Percentiles rank a stretch among this genome's conserved stretches.
These are phyloP conservation scores for Trichophyton mentagrophytes DNA, from an alignment of 2,329 filamentous ascomycete species.

Conservation along the genomic window DNA sequence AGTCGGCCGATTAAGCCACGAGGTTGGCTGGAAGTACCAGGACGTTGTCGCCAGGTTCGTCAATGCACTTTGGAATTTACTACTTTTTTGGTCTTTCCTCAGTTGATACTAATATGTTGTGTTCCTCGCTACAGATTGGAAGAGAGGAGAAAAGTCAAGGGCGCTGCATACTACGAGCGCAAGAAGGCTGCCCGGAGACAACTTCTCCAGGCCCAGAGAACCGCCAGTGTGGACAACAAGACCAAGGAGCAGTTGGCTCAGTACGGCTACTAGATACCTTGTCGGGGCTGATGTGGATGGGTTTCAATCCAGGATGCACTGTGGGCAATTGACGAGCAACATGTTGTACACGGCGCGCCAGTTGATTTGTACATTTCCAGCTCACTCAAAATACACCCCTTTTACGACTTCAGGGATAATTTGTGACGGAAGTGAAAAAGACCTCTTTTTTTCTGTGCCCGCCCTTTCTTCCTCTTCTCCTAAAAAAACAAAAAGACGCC, in stretches of 20 bases:
- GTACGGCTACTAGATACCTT: slow-evolving; percentile 68
- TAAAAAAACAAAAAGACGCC: slow-evolving; percentile 7
- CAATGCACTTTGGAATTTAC: too few species aligned
- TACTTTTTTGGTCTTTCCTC: background rate
- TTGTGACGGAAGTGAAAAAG: slow-evolving; percentile 12
- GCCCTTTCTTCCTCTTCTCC: too few species aligned
- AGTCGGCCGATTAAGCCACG: slow-evolving; percentile 91
- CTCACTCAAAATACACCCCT: slow-evolving; percentile 10
- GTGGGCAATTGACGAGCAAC: slow-evolving; percentile 27
- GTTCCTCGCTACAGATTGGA: slow-evolving; percentile 57
- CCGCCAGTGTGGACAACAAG: slow-evolving; percentile 73
- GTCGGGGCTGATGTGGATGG: slow-evolving; percentile 26
- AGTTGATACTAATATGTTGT: slow-evolving; percentile 4
- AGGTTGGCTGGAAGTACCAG: slow-evolving; percentile 99
- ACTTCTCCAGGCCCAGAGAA: slow-evolving; percentile 86
- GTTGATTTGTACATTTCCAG: slow-evolving; percentile 23
- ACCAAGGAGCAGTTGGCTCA: slow-evolving; percentile 76
- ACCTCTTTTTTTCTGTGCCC: slow-evolving; percentile 2
- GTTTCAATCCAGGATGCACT: slow-evolving; percentile 25
- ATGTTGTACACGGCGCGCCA: slow-evolving; percentile 27
- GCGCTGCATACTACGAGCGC: slow-evolving; percentile 97
- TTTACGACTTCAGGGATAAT: slow-evolving; percentile 13
- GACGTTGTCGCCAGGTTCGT: slow-evolving; percentile 95
- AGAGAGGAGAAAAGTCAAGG: slow-evolving; percentile 99
- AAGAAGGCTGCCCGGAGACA: slow-evolving; percentile 94